These are phyloP conservation scores for Wickerhamiella galacta DNA, from an alignment of 805 yeast genomes.

Conservation along the genomic window DNA sequence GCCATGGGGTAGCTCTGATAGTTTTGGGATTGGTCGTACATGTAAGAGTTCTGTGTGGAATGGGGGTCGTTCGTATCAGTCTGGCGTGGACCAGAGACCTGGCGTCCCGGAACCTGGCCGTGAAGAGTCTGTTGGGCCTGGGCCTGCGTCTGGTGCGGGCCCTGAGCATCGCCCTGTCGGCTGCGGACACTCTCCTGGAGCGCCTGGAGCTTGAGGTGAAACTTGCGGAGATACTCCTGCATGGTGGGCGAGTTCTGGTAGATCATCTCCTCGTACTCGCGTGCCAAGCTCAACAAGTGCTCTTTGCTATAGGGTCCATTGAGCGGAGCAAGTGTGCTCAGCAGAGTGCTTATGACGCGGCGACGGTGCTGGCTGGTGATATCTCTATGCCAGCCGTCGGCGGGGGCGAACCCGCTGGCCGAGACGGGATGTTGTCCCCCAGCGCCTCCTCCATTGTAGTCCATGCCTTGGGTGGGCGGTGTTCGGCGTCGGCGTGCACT, in stretches of 20 bases:
- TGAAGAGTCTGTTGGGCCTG: neutral
- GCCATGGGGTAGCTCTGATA: no score
- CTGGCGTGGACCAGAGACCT: no score
- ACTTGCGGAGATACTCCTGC: conserved; percentile 14
- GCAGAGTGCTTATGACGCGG: conserved; percentile 8
- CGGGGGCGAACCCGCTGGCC: no score
- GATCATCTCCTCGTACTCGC: conserved; percentile 18
- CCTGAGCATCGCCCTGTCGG: conserved; percentile 3
- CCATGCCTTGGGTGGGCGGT: no score
- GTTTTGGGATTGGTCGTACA: no score
- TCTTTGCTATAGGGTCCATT: conserved; percentile 18
- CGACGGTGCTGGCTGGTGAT: conserved; percentile 12
- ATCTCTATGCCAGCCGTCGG: conserved; percentile 11
- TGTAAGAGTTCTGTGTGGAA: no score
- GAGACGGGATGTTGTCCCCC: no score
- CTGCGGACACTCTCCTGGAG: conserved; percentile 5
- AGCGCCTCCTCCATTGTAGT: no score
- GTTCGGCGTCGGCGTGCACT: no score
- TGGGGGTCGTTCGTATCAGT: no score
- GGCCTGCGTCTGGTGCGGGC: conserved; percentile 6
- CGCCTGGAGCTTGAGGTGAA: conserved; percentile 7
- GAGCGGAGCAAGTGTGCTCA: conserved; percentile 13
- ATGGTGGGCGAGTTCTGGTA: conserved; percentile 17
- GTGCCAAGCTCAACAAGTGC: conserved; percentile 19
- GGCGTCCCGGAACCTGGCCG: no score